Evolutionary conservation across 2,329 filamentous ascomycete genomes (phyloP), one percentile per base, ranked within the genome.

Genomic region (Beauveria sp.): DNA sequence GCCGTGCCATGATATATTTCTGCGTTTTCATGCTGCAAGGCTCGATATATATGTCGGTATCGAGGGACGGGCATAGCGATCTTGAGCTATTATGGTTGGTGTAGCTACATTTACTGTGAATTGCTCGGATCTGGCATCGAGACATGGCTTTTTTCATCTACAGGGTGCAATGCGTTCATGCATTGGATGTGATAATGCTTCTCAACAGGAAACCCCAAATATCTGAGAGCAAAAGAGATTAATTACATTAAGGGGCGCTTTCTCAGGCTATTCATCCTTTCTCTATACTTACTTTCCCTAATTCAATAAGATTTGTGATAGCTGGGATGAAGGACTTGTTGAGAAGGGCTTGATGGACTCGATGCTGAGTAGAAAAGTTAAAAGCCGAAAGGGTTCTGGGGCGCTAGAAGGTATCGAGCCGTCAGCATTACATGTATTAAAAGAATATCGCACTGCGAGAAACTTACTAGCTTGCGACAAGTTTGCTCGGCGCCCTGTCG

Each of bases 391-490:
- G 80, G 80, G 64, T 83, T 83, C 63, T 82, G 73, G 14, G 80
- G 80, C 34, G 80, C 80, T 82, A 43, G 18, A 48, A 26, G 26
- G 22, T 37, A 26, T 22, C n/a, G 4, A 9, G 10, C 20, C 5
- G 30, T 57, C 9, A 57, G 48, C 12, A 24, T 43, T 18, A 7
- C 22, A 7, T 8, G 5, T 26, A 26, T 16, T 5, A 6, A 3
- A 16, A 22, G 18, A 12, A 24, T 47, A 7, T 5, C 22, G 5
- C 34, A 28, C 1, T 24, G 5, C 5, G 20, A 50, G 9, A 30
- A 14, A 20, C 93, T 89, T 87, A 97, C 93, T 99, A 70, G 94
- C 94, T 85, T 96, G 90, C 57, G 90, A 83, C 67, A 99, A 81
- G 73, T 97, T 97, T 61, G 94, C 94, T 78, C 90, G 86, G 68